Evolutionary conservation across 2,329 filamentous ascomycete genomes (phyloP), one percentile per base, ranked within the genome.

Genomic region (Penicillium decumbens): DNA sequence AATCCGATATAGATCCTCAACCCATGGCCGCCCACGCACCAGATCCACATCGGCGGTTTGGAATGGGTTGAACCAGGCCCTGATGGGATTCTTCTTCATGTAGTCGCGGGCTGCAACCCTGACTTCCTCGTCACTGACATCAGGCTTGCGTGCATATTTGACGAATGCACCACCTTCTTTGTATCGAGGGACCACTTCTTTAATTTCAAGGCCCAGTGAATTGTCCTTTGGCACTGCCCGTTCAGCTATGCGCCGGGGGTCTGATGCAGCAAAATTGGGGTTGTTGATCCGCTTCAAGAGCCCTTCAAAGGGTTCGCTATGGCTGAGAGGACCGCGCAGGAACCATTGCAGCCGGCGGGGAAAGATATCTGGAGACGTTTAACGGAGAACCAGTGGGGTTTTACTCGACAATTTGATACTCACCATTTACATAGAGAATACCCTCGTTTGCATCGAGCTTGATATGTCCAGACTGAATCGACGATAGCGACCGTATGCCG

Each of bases 121-220:
- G 12, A 89, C 75, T 25, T 83, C 78, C 18, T 74, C 72, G 2
- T 77, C 66, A 8, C 71, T 67, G 4, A 76, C 63, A 8, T 69
- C 67, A 15, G 72, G 60, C 58, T 77, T 75, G 57, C 81, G 81
- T 13, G 78, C 79, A 65, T 95, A 90, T 68, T 95, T 96, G 67
- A 97, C 84, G 66, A 95, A 97, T 0, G 89, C 89, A 10, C 93
- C 93, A 13, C 93, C 93, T 65, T 98, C 93, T 62, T 95, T 91
- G 25, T 95, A 76, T 3, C 90, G 80, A 0, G 91, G 90, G 15
- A 96, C 70, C 13, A 96, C 85, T 62, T 95, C 86, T 3, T 84
- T 88, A 41, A 95, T 82, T 50, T 85, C 83, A 41, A 95, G 74
- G 1, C 81, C 75, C 1, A 85, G 62, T 23, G 20, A 3, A 23